Percentiles rank a stretch among this genome's conserved stretches.
Conservation (phyloP, 2,329 filamentous ascomycete species). For the Penicillium concentricum region DNA sequence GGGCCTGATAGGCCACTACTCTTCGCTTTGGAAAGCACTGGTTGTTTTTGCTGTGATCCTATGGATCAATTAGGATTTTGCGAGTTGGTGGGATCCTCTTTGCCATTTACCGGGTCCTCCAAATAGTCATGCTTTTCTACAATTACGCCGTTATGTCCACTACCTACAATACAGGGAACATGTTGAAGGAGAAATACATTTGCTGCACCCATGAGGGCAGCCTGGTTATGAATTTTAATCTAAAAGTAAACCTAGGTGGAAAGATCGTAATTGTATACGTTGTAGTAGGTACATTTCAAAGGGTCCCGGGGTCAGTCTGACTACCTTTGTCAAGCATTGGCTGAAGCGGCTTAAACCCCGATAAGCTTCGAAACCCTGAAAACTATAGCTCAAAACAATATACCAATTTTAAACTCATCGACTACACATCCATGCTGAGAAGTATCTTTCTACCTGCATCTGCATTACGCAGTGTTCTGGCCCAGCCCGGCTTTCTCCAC, state of each 20-base stretch:
- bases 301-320: not conserved
- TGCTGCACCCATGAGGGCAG: slow-evolving; percentile 14
- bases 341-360: not conserved
- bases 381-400: not conserved
- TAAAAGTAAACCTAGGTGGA: not conserved
- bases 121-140: slow-evolving; percentile 8
- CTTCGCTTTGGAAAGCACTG: not conserved
- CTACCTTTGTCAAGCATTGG: not conserved
- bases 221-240: slow-evolving; percentile 7
- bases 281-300: too few relatives aligned
- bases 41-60: not conserved
- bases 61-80: not conserved
- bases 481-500: slow-evolving; percentile 27
- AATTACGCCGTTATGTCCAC: slow-evolving; percentile 27
- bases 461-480: slow-evolving; percentile 3
- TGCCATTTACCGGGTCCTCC: not conserved
- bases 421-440: slow-evolving; percentile 4
- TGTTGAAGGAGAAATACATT: slow-evolving; percentile 23
- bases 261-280: not conserved
- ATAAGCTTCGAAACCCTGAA: not conserved
- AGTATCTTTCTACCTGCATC: not conserved
- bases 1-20: not conserved
- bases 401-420: not conserved
- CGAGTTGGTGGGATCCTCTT: not conserved
- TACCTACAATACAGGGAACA: slow-evolving; percentile 21